A percentile compares a stretch with the other conserved stretches of the same genome.
Conservation (phyloP, 352 stramenopile species). For the Globisporangium perplexum region DNA sequence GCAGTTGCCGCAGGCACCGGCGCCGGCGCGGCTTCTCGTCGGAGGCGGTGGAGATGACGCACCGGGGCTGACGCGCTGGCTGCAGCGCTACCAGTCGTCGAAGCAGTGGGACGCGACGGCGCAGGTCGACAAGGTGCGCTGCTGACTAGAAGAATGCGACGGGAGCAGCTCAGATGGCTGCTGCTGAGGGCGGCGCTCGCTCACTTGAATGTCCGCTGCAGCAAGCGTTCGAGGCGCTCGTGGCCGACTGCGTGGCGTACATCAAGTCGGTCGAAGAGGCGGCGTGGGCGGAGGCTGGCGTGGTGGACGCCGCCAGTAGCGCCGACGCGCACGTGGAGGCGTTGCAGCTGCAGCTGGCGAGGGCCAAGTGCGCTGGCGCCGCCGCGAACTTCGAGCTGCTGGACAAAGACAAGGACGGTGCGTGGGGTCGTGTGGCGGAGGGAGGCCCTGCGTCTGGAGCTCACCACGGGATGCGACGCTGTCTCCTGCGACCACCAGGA, state of each 20-base stretch:
- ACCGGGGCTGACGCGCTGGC: conserved; percentile 4
- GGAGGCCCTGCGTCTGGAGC: neutral
- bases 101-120: conserved; percentile 11
- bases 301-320: conserved; percentile 25
- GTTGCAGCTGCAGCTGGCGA: conserved; percentile 53
- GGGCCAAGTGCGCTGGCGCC: conserved; percentile 45
- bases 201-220: neutral
- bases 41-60: neutral
- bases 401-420: conserved; percentile 65
- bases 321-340: conserved; percentile 39
- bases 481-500: conserved; percentile 14
- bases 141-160: neutral
- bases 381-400: conserved; percentile 41
- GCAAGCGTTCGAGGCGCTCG: conserved; percentile 37
- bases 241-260: conserved; percentile 35
- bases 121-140: conserved; percentile 26
- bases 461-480: too few relatives aligned
- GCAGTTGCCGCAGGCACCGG: conserved; percentile 20
- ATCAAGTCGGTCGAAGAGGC: conserved; percentile 39
- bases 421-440: neutral
- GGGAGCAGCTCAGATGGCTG: too few relatives aligned
- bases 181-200: neutral
- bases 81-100: conserved; percentile 10
- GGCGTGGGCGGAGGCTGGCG: conserved; percentile 25
- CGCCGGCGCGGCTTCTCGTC: neutral